phyloP scores from a whole-genome alignment of 106 monocot genomes.

The Cymbidium sinense region DNA sequence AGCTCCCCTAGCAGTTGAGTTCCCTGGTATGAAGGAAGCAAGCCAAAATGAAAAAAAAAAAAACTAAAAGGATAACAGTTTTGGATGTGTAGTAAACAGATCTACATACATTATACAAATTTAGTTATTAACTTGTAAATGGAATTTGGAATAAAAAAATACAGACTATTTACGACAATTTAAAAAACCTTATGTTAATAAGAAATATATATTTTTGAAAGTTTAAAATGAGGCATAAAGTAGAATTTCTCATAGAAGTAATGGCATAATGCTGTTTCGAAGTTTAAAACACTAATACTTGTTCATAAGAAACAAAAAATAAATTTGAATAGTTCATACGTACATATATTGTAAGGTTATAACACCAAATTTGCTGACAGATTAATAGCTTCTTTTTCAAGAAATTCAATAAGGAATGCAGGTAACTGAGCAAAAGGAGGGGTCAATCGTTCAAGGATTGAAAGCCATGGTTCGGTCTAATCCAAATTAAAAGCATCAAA shows the following conservation, averaged over 20 bases:
- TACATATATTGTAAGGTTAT: background rate
- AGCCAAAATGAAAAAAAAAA: background rate
- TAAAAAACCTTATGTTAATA: background rate
- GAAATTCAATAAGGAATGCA: background rate
- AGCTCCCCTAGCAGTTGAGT: background rate
- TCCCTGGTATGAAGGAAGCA: background rate
- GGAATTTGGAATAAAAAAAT: background rate
- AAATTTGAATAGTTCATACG: background rate
- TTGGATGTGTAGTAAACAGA: background rate
- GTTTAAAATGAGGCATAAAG: background rate
- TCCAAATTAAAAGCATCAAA: too few species aligned
- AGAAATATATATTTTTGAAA: background rate
- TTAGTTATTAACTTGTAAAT: background rate
- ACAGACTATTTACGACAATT: background rate
- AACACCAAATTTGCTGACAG: background rate
- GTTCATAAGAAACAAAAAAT: background rate
- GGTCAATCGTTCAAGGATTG: too few species aligned
- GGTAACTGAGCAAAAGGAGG: background rate
- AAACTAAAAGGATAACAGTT: background rate
- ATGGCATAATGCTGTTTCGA: too few species aligned
- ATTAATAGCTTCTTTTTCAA: background rate
- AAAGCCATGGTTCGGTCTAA: too few species aligned
- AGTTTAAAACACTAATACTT: background rate
- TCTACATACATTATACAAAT: background rate
- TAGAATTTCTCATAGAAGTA: background rate